Percentiles rank a stretch among this genome's conserved stretches.
Conservation (phyloP, 2,329 filamentous ascomycete genomes). For the Botrytis medusae region DNA sequence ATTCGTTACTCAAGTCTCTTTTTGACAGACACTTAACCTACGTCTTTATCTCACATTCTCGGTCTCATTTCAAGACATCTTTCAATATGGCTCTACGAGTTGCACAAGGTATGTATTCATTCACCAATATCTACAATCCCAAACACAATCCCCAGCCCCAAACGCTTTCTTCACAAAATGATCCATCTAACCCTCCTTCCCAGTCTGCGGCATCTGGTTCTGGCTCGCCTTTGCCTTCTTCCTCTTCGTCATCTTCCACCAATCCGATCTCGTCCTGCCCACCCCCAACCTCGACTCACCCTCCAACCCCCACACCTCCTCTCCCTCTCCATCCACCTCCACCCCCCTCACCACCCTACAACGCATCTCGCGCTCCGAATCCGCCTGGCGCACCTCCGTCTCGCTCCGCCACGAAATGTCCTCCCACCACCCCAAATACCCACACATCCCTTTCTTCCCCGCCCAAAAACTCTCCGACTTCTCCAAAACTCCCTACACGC, state of each 20-base stretch:
- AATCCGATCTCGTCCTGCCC: slow-evolving; percentile 23
- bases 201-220: slow-evolving; percentile 36
- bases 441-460: slow-evolving; percentile 34
- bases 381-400: slow-evolving; percentile 32
- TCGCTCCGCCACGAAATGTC: slow-evolving; percentile 33
- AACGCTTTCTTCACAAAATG: not conserved
- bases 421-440: slow-evolving; percentile 27
- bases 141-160: not conserved
- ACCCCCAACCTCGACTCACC: not conserved
- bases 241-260: slow-evolving; percentile 31
- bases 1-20: not conserved
- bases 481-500: slow-evolving; percentile 38
- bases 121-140: not conserved
- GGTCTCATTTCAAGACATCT: not conserved
- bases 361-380: slow-evolving; percentile 34
- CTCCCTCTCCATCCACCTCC: not conserved
- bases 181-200: not conserved
- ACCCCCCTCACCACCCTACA: slow-evolving; percentile 27
- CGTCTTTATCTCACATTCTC: not conserved
- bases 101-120: slow-evolving; percentile 28
- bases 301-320: not conserved
- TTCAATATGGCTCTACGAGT: slow-evolving; percentile 34
- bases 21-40: not conserved
- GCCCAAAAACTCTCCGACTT: slow-evolving; percentile 30
- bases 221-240: slow-evolving; percentile 35